Evolutionary conservation across 106 monocot genomes (phyloP), one percentile per base, ranked within the genome.

Genomic region (Triglochin maritima): DNA sequence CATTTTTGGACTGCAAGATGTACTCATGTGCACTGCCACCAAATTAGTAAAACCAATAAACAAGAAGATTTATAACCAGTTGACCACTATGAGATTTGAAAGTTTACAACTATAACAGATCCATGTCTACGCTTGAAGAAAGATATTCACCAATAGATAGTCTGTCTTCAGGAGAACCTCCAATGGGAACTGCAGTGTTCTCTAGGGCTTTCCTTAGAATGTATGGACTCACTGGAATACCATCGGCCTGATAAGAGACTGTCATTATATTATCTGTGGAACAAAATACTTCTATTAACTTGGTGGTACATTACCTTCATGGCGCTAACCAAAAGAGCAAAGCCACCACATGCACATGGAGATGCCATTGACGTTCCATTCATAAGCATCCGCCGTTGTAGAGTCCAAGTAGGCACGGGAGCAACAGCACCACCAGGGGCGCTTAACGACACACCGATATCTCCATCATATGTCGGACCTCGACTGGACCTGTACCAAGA

Each of bases 331-430:
- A 98, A 76, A 62, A 98, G 76, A 74, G 96, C 90, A 69, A 91
- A 81, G 41, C 91, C 96, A 56, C 96, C 96, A 81, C 96, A 98
- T 47, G 96, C 91, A 62, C 80, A 98, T 60, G 96, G 96, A 65
- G 96, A 98, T 60, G 96, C 68, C 96, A 98, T 98, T 62, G 96
- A 98, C 65, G 96, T 98, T 43, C 96, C 96, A 82, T 98, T 98
- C 96, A 98, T 98, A 47, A 98, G 91, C 85, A 83, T 85, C 50
- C 90, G 85, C 11, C 86, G 78, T 59, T 98, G 96, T 70, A 98
- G 71, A 46, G 96, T 98, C 96, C 96, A 98, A 13, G 96, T 91
- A 14, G 96, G 96, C 46, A 98, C 96, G 68, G 96, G 91, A 74
- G 96, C 87, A 60, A 98, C 88, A 65, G 96, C 96, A 65, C 91